Evolutionary conservation across 768 basidiomycete genomes (phyloP), one percentile per base, ranked within the genome.

Genomic region (Russula sp.): DNA sequence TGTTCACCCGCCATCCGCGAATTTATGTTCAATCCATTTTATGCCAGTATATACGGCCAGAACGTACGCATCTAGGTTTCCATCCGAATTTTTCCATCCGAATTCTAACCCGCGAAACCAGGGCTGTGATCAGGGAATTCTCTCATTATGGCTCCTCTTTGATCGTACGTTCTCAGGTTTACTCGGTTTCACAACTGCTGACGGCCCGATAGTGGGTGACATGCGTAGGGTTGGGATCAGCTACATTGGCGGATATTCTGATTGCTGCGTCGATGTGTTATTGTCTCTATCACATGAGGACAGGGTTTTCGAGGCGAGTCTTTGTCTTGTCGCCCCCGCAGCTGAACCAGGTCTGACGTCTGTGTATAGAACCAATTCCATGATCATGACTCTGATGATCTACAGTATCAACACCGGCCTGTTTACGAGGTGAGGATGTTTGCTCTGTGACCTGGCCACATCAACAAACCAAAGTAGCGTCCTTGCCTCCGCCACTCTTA

Each of bases 251-350:
- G 10, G 81, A 82, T 65, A 72, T 80, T 60, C 71, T 80, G 59
- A 81, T 82, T 50, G 81, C 81, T 3, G 60, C 71, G 50, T 71
- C 78, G 14, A 74, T 83, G 57, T 80, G 78, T 66, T 81, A 77
- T 64, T 79, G 77, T 59, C 71, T 83, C 51, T 74, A 73, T n/a
- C 74, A 73, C n/a, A 70, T 72, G 65, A 75, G 77, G 34, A 81
- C 80, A n/a, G 80, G 80, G 18, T 76, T 79, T 59, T 59, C 70
- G 48, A 70, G 75, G 79, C 76, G 57, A 64, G 72, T 69, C 36
- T 25, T 46, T 62, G 34, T 59, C 13, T 35, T 11, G 7, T 20
- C 16, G 16, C 7, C 5, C 38, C 13, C 14, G 22, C 29, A 2
- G 8, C 13, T 6, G 43, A 36, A n/a, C 13, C 29, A 39, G 10